phyloP scores from a whole-genome alignment of 495 filamentous ascomycete species.

The Neurospora sp. region DNA sequence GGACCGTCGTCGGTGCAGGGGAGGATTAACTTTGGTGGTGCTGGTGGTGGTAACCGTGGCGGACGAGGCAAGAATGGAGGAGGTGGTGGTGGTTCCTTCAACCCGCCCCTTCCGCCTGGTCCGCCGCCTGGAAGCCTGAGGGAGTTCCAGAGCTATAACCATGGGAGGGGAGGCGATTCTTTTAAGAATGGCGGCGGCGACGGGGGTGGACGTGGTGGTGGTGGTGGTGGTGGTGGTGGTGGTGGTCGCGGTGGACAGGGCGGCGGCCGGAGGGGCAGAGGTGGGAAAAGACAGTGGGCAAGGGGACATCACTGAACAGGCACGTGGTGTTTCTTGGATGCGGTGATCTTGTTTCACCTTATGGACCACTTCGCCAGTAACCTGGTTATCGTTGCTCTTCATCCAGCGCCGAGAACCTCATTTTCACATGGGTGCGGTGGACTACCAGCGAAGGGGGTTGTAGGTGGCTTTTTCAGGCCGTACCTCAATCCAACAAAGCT shows the following conservation, averaged over 20 bases:
- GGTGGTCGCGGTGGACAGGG: not conserved
- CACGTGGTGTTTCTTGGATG: not conserved
- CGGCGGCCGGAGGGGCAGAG: not conserved
- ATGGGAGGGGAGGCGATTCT: not conserved
- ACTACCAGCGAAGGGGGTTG: not conserved
- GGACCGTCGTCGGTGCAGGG: not conserved
- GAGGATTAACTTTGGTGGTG: constrained; percentile 21
- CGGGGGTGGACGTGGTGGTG: not conserved
- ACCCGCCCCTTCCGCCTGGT: constrained; percentile 14
- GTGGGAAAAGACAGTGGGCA: not conserved
- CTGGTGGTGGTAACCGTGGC: constrained; percentile 8
- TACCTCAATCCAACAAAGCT: not conserved
- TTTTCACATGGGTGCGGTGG: not conserved
- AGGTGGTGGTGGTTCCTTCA: not conserved
- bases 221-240: not conserved
- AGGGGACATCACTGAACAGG: not conserved
- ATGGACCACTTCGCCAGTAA: not conserved
- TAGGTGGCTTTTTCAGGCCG: not conserved
- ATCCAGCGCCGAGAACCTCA: not conserved
- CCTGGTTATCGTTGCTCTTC: not conserved
- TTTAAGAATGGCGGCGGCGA: not conserved
- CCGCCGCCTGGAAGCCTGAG: constrained; percentile 4
- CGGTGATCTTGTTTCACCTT: not conserved
- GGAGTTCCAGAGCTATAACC: not conserved
- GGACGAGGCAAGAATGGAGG: not conserved